phyloP scores from a whole-genome alignment of 2,329 filamentous ascomycete species.

The Diaporthe aspalathi region DNA sequence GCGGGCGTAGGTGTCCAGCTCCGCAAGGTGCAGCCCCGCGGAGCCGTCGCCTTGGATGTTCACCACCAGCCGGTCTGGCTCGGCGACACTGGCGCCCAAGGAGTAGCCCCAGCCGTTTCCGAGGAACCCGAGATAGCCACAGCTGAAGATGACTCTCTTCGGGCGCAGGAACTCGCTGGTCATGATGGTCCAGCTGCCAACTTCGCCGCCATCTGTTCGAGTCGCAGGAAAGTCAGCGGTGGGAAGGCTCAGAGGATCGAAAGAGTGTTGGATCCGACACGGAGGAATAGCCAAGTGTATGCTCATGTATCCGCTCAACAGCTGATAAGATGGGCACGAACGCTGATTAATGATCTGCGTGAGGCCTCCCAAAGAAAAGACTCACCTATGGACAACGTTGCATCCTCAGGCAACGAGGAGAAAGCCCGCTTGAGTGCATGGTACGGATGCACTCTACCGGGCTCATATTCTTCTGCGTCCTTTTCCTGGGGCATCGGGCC shows the following conservation, averaged over 20 bases:
- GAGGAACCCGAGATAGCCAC: conserved; percentile 57
- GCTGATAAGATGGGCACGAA: too few relatives aligned
- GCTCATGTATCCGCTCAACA: not conserved
- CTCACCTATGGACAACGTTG: conserved; percentile 44
- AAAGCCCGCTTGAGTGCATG: conserved; percentile 24
- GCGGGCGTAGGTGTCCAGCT: conserved; percentile 57
- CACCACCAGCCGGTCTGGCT: conserved; percentile 51
- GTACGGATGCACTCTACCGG: conserved; percentile 28
- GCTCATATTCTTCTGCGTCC: conserved; percentile 7
- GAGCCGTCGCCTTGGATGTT: conserved; percentile 59
- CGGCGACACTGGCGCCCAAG: conserved; percentile 55
- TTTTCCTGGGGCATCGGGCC: conserved; percentile 23
- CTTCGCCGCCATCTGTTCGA: conserved; percentile 52
- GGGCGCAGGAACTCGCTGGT: conserved; percentile 45
- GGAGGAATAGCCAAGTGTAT: not conserved
- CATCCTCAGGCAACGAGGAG: conserved; percentile 45
- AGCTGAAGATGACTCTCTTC: conserved; percentile 45
- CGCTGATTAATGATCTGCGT: too few relatives aligned
- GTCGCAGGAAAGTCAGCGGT: not conserved
- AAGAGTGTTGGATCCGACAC: not conserved
- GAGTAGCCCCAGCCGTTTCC: conserved; percentile 60
- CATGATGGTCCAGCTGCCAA: conserved; percentile 50
- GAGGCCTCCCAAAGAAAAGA: not conserved
- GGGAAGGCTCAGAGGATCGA: not conserved
- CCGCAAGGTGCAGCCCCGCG: conserved; percentile 57